Percentiles rank a stretch among this genome's conserved stretches.
phyloP scores from a whole-genome alignment of 148 eudicot genomes.

The Camellia japonica region DNA sequence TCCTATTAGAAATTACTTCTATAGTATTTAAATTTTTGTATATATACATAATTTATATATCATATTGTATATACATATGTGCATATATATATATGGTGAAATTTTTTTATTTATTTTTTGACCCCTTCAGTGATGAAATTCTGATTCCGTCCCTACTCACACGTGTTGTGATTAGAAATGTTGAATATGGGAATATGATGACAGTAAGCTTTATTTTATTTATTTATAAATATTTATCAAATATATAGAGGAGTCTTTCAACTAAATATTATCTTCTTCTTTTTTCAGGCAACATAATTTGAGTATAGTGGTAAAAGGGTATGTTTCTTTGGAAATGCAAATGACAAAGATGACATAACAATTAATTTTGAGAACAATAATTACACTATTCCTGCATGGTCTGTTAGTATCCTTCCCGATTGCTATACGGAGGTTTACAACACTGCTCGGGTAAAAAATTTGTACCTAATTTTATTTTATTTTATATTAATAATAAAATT shows the following conservation, averaged over 20 bases:
- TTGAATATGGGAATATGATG: not conserved
- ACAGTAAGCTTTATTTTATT: not conserved
- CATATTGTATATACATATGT: too few relatives aligned
- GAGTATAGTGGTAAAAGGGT: conserved; percentile 13
- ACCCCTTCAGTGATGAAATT: conserved; percentile 22
- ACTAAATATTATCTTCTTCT: not conserved
- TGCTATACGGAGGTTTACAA: conserved; percentile 42
- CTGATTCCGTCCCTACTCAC: not conserved
- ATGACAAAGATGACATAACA: conserved; percentile 18
- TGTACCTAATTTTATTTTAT: not conserved
- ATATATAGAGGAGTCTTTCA: not conserved
- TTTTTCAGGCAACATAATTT: conserved; percentile 33
- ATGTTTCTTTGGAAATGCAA: conserved; percentile 43
- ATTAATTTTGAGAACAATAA: conserved; percentile 27
- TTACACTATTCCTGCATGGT: conserved; percentile 48
- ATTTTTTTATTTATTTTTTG: not conserved
- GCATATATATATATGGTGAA: too few relatives aligned
- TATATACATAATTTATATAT: too few relatives aligned
- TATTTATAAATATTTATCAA: not conserved
- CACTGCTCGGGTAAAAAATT: conserved; percentile 34
- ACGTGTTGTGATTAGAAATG: conserved; percentile 14
- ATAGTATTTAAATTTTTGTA: too few relatives aligned
- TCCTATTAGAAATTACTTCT: too few relatives aligned
- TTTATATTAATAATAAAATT: not conserved
- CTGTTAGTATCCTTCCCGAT: conserved; percentile 47